Conservation (phyloP, 1,284 basidiomycete species). For the Boletus austroedulis region DNA sequence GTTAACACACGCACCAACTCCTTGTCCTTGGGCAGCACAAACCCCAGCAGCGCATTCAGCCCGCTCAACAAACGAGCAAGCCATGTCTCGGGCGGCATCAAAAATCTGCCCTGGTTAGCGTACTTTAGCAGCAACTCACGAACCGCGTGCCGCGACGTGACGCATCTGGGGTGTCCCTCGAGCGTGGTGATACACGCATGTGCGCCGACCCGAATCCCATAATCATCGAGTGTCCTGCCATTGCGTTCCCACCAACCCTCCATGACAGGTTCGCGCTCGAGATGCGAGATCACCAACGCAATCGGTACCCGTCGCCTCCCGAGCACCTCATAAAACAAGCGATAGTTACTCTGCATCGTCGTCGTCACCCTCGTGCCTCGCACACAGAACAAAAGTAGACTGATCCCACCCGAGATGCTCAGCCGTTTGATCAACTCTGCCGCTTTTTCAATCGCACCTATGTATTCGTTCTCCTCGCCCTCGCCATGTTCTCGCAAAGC, state of each 20-base stretch:
- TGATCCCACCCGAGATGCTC: conserved; percentile 28
- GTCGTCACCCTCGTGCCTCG: conserved; percentile 30
- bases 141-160: conserved; percentile 18
- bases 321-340: conserved; percentile 31
- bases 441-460: conserved; percentile 34
- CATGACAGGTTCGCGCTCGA: conserved; percentile 33
- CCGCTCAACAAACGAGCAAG: conserved; percentile 22
- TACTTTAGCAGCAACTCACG: conserved; percentile 15
- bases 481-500: too few species aligned
- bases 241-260: conserved; percentile 35
- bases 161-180: conserved; percentile 17
- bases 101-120: conserved; percentile 28
- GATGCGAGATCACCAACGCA: conserved; percentile 31
- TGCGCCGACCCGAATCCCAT: conserved; percentile 22
- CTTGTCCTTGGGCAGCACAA: conserved; percentile 17
- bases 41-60: conserved; percentile 15
- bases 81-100: conserved; percentile 32
- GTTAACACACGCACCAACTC: conserved; percentile 22
- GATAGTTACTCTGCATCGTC: conserved; percentile 30
- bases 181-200: conserved; percentile 33
- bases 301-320: conserved; percentile 35
- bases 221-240: conserved; percentile 16
- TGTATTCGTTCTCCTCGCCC: conserved; percentile 12
- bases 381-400: conserved; percentile 35
- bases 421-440: conserved; percentile 26